Base-by-base conservation (phyloP, 768 basidiomycete genomes). In the Suillus americanus region DNA sequence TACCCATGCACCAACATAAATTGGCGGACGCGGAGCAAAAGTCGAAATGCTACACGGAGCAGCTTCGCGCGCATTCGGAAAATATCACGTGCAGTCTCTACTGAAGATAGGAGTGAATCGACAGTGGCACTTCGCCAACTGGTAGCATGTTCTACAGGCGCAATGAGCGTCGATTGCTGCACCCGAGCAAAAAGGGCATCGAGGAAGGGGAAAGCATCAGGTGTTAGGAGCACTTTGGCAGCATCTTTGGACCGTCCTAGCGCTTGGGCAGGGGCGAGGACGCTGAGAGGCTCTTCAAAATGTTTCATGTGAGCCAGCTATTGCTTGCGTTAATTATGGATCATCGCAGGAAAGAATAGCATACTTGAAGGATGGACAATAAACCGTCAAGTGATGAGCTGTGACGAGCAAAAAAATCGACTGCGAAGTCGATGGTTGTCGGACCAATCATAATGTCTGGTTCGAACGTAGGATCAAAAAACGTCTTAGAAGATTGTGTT, bases 241-340 rank as follows among this genome's bases (percentile, higher is more conserved):
- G 57, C 67, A 13, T 54, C 48, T 16, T 35, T 37, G 10, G 64
- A 18, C n/a, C 38, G 41, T 30, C 62, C 20, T 10, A 68, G 37
- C 25, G 3, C 54, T 48, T 62, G 63, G 12, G 67, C 70, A 59
- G 68, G 5, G 41, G 70, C 62, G 62, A 75, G 51, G 9, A 81
- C 57, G 3, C 83, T 79, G 16, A 91, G 73, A 0, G 88, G 86
- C 30, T 90, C 85, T 33, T 81, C 81, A 67, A 90, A 91, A 72
- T 94, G 91, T 65, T 89, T 89, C 73, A 92, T 73, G 70, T 91
- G 80, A 0, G 80, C 79, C 3, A 92, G 77, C 89, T 92, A 66
- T 16, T 61, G 38, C 66, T 62, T 57, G 50, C 40, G 3, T 48
- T 40, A 46, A 51, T 46, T 35, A 54, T n/a, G 25, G 25, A 41